Base-by-base conservation (phyloP, 2,329 filamentous ascomycete species). In the Trichoderma simmonsii region DNA sequence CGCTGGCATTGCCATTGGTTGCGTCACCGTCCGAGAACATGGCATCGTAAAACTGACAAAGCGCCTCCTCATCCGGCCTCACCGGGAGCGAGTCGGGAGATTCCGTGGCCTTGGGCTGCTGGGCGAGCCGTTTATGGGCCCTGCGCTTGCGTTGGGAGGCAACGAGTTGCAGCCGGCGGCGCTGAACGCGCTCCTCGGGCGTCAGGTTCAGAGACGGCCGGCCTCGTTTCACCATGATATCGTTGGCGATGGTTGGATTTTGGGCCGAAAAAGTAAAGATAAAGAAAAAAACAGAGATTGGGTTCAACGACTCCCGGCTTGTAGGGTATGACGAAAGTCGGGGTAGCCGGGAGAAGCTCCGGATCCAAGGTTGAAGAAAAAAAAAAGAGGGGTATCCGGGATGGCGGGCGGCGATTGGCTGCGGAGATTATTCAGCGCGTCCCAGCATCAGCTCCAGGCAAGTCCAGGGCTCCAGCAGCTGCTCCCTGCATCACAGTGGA, bases 131-230 rank as follows among this genome's bases (percentile, higher is more conserved):
- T 62, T 70, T 70, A 24, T 70, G 66, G 39, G 66, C 66, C 57
- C 66, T 43, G 57, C 66, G 66, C 36, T 70, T 70, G 24, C 66
- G 56, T 51, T 70, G 66, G 24, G 66, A 70, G n/a, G 66, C 57
- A n/a, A 70, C 66, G 4, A 70, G 66, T 12, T 70, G 66, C 26
- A 30, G 24, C 6, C 66, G 66, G 8, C 66, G 59, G 15, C 66
- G 66, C 15, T 70, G 66, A 8, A 70, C 32, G 24, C 66, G 66
- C 66, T 70, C 66, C 39, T 70, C 66, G 30, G 66, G 66, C 66
- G 66, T 70, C 36, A 70, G 28, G 21, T 70, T 70, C 39, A 70
- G 66, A 8, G 66, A 61, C 1, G 66, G 66, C 26, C 66, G 56
- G 66, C 66, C 66, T 21, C 66, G 66, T 51, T 60, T 70, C 57